Base-by-base conservation (phyloP, 805 yeast genomes). In the Starmerella powellii region DNA sequence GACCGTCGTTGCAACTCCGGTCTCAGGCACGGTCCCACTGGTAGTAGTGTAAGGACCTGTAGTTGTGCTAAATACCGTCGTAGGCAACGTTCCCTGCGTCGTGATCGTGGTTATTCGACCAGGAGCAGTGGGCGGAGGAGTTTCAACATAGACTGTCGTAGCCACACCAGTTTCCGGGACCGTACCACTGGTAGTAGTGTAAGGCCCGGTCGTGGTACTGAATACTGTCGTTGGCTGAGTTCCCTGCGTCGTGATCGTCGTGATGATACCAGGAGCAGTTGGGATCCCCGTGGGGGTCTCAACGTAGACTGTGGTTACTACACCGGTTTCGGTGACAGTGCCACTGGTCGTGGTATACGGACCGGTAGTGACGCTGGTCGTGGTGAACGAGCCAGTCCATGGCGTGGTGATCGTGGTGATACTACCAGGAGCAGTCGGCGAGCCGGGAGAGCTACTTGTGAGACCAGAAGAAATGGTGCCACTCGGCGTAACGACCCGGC, bases 381-480 rank as follows among this genome's bases (percentile, higher is more conserved):
- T 5, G 6, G 12, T 13, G 6, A 27, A 8, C 5, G 30, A 13
- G 15, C 30, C 30, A 13, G 15, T 10, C 5, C 15, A 4, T 4
- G 15, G 15, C 6, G 12, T 27, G 15, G 30, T 27, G 4, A n/a
- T 27, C 15, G 30, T 27, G 15, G 12, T 5, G 6, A n/a, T 13
- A 27, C 5, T 8, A 10, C 12, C 30, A 8, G 12, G 15, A 8
- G 15, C 30, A 28, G 44, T 30, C 32, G 46, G 41, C 45, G 19
- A n/a, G 59, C 60, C 57, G 57, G 55, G 45, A 46, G 56, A 45
- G 53, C 60, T 54, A 57, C 61, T 56, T 36, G 61, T 57, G 61
- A 56, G 62, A 58, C 61, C 60, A 34, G 51, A 31, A 30, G 44
- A n/a, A n/a, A n/a, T 29, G 60, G 61, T 58, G 62, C 61, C 61